Evolutionary conservation across 2,329 filamentous ascomycete genomes (phyloP), one percentile per base, ranked within the genome.

Genomic region (Aspergillus udagawae): DNA sequence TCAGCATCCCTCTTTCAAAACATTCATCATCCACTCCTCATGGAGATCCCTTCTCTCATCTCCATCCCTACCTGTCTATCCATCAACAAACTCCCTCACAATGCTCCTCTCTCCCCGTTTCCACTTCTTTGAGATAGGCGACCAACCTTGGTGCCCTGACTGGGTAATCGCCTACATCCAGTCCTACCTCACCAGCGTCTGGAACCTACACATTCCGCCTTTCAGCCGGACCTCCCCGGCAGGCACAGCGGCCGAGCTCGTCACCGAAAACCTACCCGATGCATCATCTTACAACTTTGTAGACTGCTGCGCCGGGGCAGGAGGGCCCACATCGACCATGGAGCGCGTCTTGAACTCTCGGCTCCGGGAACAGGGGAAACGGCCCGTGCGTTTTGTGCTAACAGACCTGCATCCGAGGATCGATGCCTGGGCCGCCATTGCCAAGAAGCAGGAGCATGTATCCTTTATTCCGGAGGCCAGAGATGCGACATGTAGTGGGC

Each of bases 261-360:
- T 67, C 38, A 45, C 55, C 8, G 58, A 62, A 10, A 42, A 88
- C 14, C 78, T 79, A 38, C 58, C 67, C 4, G 67, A 75, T 27
- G 75, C 84, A 1, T 73, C 78, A 20, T 72, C 77, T 1, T 86
- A 88, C 71, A 85, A 82, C 20, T 86, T 89, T 64, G 81, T 92
- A 60, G 89, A 92, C 75, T 90, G 91, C 72, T 91, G 88, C 70
- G 86, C 88, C 2, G 89, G 89, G 52, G 86, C 82, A 14, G 89
- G 89, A 44, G 89, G 89, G 0, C 87, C 87, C 0, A 90, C 86
- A 1, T 86, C 86, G 0, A 77, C 75, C 42, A 85, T 90, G 52
- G 86, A 88, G 70, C 77, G 74, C 10, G 75, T 80, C 45, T 68
- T 90, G 60, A 89, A 89, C 70, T 60, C 67, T 1, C 66, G 71